phyloP scores from a whole-genome alignment of 2,329 filamentous ascomycete genomes.

The Cadophora luteo-olivacea region DNA sequence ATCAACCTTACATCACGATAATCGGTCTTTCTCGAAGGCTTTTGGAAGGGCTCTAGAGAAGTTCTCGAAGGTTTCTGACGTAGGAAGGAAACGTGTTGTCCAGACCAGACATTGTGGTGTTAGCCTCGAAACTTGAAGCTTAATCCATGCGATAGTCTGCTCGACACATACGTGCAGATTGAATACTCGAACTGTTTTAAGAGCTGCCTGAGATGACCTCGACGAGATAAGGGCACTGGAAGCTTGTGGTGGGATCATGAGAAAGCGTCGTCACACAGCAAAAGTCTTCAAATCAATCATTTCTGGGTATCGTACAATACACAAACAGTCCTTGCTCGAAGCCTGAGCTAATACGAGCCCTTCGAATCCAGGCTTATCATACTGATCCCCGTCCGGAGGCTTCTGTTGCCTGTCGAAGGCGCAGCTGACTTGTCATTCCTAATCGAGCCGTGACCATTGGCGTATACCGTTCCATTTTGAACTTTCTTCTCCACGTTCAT shows the following conservation, averaged over 20 bases:
- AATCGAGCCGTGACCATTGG: background rate
- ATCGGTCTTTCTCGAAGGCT: background rate
- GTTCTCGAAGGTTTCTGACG: background rate
- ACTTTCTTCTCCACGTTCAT: background rate
- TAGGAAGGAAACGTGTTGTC: background rate
- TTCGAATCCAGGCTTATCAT: slow-evolving; percentile 3
- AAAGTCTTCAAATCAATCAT: background rate
- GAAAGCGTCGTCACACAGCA: background rate
- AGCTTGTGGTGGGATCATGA: too few species aligned
- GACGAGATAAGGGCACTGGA: too few species aligned
- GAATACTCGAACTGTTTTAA: too few species aligned
- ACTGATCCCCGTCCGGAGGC: background rate
- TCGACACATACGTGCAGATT: background rate
- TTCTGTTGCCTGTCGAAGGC: background rate
- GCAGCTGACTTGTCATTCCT: background rate
- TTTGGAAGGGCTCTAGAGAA: background rate
- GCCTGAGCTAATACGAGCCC: background rate
- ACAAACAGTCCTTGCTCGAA: background rate
- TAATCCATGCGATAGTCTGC: background rate
- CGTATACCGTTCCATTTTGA: background rate
- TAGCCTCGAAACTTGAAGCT: background rate
- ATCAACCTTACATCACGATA: background rate
- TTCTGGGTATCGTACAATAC: slow-evolving; percentile 6
- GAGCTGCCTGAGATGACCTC: too few species aligned
- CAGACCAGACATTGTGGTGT: background rate